A percentile compares a stretch with the other conserved stretches of the same genome.
These are phyloP conservation scores for Fusarium sp. DNA, from an alignment of 2,329 filamentous ascomycete genomes.

Conservation along the genomic window DNA sequence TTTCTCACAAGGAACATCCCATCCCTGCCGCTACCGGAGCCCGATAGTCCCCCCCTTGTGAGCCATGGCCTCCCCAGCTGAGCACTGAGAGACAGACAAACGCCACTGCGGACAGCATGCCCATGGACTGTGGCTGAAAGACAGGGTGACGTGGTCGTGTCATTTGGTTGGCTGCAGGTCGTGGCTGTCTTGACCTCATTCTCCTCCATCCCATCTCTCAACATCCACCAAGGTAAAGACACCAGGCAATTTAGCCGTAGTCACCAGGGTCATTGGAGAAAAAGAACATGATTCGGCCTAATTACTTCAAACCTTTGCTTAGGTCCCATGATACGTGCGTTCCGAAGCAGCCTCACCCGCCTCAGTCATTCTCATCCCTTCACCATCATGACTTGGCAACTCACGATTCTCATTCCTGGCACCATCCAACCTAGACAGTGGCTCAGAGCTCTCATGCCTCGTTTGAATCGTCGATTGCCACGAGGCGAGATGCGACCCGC, in stretches of 20 bases:
- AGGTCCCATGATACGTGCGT: background rate
- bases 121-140: constrained; percentile 6
- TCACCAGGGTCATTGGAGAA: background rate
- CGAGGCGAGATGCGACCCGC: constrained; percentile 3
- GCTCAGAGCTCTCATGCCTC: background rate
- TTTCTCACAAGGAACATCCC: background rate
- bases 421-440: background rate
- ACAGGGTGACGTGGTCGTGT: background rate
- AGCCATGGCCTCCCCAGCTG: background rate
- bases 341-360: background rate
- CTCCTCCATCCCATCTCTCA: background rate
- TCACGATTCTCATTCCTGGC: background rate
- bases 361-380: background rate
- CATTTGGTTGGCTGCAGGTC: background rate
- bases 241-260: background rate
- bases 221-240: background rate
- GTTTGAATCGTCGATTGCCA: constrained; percentile 4
- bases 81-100: constrained; percentile 8
- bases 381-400: background rate
- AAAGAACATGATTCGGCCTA: background rate
- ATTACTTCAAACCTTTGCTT: background rate
- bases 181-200: background rate
- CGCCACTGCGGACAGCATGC: constrained; percentile 3
- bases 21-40: background rate
- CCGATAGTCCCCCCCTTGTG: background rate